Conservation (phyloP, 257 asterid species). For the Schizonepeta tenuifolia region DNA sequence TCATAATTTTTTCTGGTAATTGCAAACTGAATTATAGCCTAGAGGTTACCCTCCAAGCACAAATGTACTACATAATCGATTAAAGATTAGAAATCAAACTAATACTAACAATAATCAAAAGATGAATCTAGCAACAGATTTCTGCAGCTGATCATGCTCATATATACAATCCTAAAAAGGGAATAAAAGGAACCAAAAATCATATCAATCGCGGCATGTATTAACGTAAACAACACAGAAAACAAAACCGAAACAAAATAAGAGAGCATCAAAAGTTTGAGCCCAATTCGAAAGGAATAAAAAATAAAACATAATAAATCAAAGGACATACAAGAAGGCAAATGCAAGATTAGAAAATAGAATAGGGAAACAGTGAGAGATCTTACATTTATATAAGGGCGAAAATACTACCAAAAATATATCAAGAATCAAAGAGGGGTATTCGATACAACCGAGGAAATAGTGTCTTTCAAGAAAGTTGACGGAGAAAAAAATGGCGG, state of each 20-base stretch:
- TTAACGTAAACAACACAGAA: not conserved
- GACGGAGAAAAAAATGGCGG: conserved; percentile 40
- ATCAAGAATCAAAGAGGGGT: conserved; percentile 29
- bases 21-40: not conserved
- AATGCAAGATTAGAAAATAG: conserved; percentile 19
- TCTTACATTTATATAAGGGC: conserved; percentile 36
- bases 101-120: not conserved
- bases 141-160: conserved; percentile 22
- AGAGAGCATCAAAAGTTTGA: not conserved
- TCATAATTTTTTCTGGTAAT: not conserved
- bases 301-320: not conserved
- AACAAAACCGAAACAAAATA: not conserved
- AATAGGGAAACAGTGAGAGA: conserved; percentile 26
- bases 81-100: not conserved
- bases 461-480: conserved; percentile 39
- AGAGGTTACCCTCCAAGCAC: not conserved
- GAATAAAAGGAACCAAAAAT: not conserved
- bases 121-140: conserved; percentile 21
- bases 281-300: not conserved
- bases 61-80: conserved; percentile 4
- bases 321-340: conserved; percentile 24
- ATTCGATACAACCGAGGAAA: conserved; percentile 42
- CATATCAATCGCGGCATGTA: not conserved
- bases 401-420: not conserved
- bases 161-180: conserved; percentile 10